Conservation (phyloP, 257 asterid species). For the Euphrasia confusa region DNA sequence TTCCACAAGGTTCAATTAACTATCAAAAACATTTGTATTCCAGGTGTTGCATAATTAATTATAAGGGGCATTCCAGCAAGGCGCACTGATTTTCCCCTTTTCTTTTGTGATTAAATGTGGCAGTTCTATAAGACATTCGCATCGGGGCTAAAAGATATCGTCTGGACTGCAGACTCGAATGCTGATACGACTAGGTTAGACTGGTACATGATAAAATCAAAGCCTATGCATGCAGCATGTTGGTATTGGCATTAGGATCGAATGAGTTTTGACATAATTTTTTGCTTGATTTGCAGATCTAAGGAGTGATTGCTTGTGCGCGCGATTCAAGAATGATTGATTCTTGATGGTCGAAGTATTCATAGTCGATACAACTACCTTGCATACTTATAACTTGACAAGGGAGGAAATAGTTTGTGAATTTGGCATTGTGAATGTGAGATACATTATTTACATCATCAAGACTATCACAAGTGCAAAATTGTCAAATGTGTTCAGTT, state of each 20-base stretch:
- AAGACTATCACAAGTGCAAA: too few species aligned
- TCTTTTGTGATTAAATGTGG: constrained; percentile 7
- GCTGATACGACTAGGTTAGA: constrained; percentile 37
- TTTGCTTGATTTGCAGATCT: background rate
- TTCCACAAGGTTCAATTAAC: constrained; percentile 57
- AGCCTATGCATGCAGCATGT: background rate
- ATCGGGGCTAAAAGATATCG: constrained; percentile 67
- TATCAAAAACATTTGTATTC: background rate
- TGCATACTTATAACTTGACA: too few species aligned
- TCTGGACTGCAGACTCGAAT: constrained; percentile 52
- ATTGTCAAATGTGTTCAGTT: too few species aligned
- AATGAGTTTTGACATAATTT: background rate
- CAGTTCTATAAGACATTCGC: constrained; percentile 76
- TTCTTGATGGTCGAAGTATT: background rate
- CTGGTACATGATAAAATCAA: background rate
- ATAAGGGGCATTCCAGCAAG: background rate
- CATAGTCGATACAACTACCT: too few species aligned
- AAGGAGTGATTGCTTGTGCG: background rate
- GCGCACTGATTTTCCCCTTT: background rate
- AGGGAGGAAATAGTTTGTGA: too few species aligned
- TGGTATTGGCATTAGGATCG: background rate
- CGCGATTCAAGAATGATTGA: background rate
- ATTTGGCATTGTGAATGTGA: too few species aligned
- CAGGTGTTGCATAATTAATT: background rate
- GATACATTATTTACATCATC: too few species aligned